Conservation (phyloP, 2,329 filamentous ascomycete genomes). For the Xylaria arbuscula region DNA sequence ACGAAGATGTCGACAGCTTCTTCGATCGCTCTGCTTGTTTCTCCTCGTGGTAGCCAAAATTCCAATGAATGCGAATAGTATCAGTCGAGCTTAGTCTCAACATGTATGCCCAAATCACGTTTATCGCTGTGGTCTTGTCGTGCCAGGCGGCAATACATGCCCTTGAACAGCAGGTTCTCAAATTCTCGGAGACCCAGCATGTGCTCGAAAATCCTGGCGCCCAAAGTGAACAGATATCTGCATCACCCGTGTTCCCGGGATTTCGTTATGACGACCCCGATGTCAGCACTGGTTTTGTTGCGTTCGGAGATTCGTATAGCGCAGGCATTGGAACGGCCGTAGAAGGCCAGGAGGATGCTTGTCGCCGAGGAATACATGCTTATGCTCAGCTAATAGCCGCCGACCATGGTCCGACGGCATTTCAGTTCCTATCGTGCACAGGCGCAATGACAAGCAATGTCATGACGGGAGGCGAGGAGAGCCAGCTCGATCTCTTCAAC, state of each 20-base stretch:
- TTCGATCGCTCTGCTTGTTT: slow-evolving; percentile 7
- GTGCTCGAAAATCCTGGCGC: slow-evolving; percentile 25
- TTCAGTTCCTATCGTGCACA: slow-evolving; percentile 61
- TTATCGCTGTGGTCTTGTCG: neutral
- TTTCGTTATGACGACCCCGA: neutral
- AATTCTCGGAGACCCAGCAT: slow-evolving; percentile 37
- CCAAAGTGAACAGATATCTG: slow-evolving; percentile 15
- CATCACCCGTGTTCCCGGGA: slow-evolving; percentile 8
- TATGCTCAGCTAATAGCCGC: slow-evolving; percentile 55
- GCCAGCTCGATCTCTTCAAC: slow-evolving; percentile 58
- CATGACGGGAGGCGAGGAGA: slow-evolving; percentile 51
- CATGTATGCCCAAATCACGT: slow-evolving; percentile 35
- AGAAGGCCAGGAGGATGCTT: slow-evolving; percentile 55
- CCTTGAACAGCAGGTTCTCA: slow-evolving; percentile 20
- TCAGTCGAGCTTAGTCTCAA: slow-evolving; percentile 32
- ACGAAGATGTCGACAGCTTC: neutral
- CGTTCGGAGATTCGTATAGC: slow-evolving; percentile 61
- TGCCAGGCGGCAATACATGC: slow-evolving; percentile 3
- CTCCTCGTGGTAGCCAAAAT: neutral
- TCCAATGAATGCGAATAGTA: slow-evolving; percentile 8
- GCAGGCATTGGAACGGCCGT: slow-evolving; percentile 60
- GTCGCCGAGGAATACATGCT: slow-evolving; percentile 56
- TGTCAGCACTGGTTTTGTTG: slow-evolving; percentile 52
- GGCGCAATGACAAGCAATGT: slow-evolving; percentile 57
- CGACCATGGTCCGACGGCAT: slow-evolving; percentile 51